Evolutionary conservation across 768 basidiomycete species (phyloP).

Genomic region (Lactarius quietus): DNA sequence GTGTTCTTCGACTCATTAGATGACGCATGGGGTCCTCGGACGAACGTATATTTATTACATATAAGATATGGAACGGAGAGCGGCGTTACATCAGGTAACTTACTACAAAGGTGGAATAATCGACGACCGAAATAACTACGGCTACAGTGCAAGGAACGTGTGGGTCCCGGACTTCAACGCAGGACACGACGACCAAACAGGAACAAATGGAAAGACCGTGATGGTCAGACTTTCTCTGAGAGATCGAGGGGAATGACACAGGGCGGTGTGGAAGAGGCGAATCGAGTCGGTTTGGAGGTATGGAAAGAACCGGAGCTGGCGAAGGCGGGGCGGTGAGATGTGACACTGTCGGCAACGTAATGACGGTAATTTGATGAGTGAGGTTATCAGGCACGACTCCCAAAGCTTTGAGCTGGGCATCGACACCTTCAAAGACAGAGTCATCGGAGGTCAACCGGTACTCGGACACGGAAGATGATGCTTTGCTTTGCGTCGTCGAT

Average conservation of each 20-base stretch:
- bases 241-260: neutral
- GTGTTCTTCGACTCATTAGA: neutral
- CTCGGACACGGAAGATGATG: neutral
- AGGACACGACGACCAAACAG: neutral
- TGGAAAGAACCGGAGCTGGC: neutral
- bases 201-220: neutral
- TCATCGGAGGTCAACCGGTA: slow-evolving; percentile 12
- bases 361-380: neutral
- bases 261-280: slow-evolving; percentile 17
- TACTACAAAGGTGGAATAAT: neutral
- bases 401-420: neutral
- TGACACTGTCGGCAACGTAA: neutral
- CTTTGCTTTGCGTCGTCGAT: neutral
- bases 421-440: slow-evolving; percentile 8
- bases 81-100: neutral
- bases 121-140: neutral
- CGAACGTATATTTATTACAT: neutral
- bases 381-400: neutral
- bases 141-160: slow-evolving; percentile 5
- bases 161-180: neutral
- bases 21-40: neutral
- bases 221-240: slow-evolving; percentile 3
- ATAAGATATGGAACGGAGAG: slow-evolving; percentile 3
- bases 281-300: slow-evolving; percentile 5
- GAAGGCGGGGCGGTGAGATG: neutral